These are phyloP conservation scores for Fragosphaeria purpurea DNA, from an alignment of 2,329 filamentous ascomycete genomes.

Conservation along the genomic window DNA sequence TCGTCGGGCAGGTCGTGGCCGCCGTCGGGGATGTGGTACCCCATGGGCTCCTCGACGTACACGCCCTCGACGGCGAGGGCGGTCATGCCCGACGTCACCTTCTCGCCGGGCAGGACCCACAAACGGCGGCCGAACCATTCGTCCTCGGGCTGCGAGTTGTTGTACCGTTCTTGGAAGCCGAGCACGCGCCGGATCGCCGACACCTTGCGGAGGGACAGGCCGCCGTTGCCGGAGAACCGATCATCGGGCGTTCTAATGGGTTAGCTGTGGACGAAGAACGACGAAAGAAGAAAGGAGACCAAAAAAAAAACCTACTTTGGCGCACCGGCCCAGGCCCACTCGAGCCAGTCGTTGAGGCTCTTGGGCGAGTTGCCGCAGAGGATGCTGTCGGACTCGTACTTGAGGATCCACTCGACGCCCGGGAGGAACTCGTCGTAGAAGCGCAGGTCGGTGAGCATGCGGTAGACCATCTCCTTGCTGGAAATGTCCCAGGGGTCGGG, in stretches of 20 bases:
- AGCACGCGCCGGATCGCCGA: slow-evolving; percentile 40
- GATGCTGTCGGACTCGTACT: slow-evolving; percentile 46
- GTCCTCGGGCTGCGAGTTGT: slow-evolving; percentile 42
- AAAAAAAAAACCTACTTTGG: slow-evolving; percentile 29
- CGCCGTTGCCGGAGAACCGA: slow-evolving; percentile 41
- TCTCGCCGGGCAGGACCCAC: slow-evolving; percentile 35
- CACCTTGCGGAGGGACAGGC: slow-evolving; percentile 42
- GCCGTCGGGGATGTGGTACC: slow-evolving; percentile 40
- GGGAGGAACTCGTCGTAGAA: slow-evolving; percentile 44
- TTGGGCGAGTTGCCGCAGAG: slow-evolving; percentile 43
- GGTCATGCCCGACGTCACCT: slow-evolving; percentile 31
- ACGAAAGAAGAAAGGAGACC: background rate
- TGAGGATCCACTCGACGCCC: slow-evolving; percentile 42
- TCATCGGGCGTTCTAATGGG: slow-evolving; percentile 26
- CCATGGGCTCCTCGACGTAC: slow-evolving; percentile 41
- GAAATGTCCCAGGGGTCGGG: slow-evolving; percentile 37
- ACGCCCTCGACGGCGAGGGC: slow-evolving; percentile 40
- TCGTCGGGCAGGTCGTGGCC: slow-evolving; percentile 29
- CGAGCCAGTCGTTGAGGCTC: slow-evolving; percentile 42
- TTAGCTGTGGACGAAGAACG: background rate
- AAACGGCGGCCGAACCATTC: slow-evolving; percentile 45
- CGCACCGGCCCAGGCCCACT: slow-evolving; percentile 45
- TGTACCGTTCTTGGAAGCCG: slow-evolving; percentile 37
- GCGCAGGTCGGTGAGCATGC: slow-evolving; percentile 37
- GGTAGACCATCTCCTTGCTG: slow-evolving; percentile 36